A percentile compares a stretch with the other conserved stretches of the same genome.
phyloP scores from a whole-genome alignment of 768 basidiomycete species.

The Cubamyces lactineus region DNA sequence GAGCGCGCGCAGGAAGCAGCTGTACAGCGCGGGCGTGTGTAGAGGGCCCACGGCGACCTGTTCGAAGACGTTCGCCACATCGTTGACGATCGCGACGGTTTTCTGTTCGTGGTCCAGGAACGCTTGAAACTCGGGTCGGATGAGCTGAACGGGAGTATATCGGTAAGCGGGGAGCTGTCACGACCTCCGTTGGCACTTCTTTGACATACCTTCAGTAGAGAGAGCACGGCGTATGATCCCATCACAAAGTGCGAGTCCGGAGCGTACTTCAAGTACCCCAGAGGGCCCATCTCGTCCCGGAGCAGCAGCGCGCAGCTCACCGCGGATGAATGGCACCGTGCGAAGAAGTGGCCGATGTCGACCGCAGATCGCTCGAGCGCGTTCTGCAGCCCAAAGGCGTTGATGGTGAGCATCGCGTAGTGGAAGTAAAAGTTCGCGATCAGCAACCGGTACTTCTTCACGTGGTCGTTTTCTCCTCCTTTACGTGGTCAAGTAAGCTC shows the following conservation, averaged over 20 bases:
- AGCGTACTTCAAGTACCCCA: constrained; percentile 78
- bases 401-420: constrained; percentile 86
- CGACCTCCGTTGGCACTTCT: neutral
- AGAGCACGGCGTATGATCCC: constrained; percentile 90
- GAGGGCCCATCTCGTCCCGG: constrained; percentile 77
- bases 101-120: constrained; percentile 76
- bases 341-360: constrained; percentile 84
- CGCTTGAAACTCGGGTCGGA: constrained; percentile 81
- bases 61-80: constrained; percentile 82
- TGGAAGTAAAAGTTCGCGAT: constrained; percentile 79
- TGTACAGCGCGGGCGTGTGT: constrained; percentile 92
- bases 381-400: constrained; percentile 96
- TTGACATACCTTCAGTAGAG: constrained; percentile 77
- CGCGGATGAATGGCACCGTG: constrained; percentile 74
- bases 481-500: neutral
- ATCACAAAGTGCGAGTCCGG: constrained; percentile 93
- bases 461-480: constrained; percentile 22
- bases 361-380: constrained; percentile 79
- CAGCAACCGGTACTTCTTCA: constrained; percentile 48
- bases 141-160: constrained; percentile 50
- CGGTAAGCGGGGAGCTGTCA: neutral
- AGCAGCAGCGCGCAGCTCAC: constrained; percentile 71
- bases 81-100: constrained; percentile 70
- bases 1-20: constrained; percentile 78
- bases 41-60: constrained; percentile 72